These are phyloP conservation scores for Trametes meyenii DNA, from an alignment of 768 basidiomycete species.

Conservation along the genomic window DNA sequence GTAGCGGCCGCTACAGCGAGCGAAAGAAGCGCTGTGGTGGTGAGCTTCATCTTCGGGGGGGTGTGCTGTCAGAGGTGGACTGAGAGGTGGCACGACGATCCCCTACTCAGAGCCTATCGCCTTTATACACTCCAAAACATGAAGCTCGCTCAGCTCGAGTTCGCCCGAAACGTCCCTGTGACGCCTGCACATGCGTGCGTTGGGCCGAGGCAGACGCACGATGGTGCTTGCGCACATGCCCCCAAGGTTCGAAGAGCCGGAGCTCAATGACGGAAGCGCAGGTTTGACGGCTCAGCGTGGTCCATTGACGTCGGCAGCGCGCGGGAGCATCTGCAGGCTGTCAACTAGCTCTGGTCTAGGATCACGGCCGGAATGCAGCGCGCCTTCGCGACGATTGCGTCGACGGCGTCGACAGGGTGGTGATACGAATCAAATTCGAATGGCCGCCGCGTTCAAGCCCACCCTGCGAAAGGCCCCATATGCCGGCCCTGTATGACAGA, in stretches of 20 bases:
- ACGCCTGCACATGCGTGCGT: neutral
- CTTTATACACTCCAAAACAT: neutral
- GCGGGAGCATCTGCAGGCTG: neutral
- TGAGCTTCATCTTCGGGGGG: neutral
- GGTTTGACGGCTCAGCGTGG: conserved; percentile 9
- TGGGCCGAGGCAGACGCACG: neutral
- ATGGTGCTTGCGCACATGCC: conserved; percentile 1
- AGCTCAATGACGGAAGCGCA: neutral
- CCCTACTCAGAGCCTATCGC: neutral
- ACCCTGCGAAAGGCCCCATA: too few species aligned
- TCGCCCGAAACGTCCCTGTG: neutral
- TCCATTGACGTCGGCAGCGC: conserved; percentile 9
- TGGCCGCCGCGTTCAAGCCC: too few species aligned
- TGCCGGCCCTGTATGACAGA: neutral
- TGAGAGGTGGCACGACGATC: neutral
- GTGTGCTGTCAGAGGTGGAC: neutral
- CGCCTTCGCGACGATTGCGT: neutral
- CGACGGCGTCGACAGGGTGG: neutral
- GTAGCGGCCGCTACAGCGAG: neutral
- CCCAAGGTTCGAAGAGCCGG: neutral
- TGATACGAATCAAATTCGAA: neutral
- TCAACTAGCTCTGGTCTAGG: neutral
- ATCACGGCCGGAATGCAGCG: neutral
- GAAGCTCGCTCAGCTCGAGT: neutral
- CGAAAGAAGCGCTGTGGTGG: neutral